Evolutionary conservation across 2,329 filamentous ascomycete genomes (phyloP), one percentile per base, ranked within the genome.

Genomic region (Trichoderma guizhouense): DNA sequence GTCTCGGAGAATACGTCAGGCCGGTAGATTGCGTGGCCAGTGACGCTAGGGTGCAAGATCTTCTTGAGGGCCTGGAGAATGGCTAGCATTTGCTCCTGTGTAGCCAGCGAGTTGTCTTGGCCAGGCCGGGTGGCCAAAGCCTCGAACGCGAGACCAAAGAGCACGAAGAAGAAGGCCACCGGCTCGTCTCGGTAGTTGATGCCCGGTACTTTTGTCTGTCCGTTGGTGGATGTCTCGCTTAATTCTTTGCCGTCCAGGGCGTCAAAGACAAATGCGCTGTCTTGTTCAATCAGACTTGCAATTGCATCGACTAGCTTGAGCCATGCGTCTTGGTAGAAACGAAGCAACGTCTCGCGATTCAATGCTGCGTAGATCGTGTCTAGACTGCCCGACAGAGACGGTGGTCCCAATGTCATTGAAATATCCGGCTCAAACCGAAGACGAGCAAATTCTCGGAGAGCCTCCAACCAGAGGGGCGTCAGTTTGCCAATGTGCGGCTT

Each of bases 181-280:
- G 96, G 96, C 79, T 99, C 96, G 78, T 98, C 95, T 62, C 96
- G 93, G 80, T 99, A 99, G 81, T 98, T 98, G 83, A 99, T 98
- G 75, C 95, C 93, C 63, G 91, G 87, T 3, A 87, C 88, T 79
- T 92, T 93, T 18, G 85, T 83, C 57, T 87, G 84, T 3, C 84
- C 85, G 72, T 86, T 87, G 30, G 81, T 77, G 11, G 82, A 81
- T 5, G 83, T 81, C 26, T 83, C 86, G 11, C 85, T 84, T 0
- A 83, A 83, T 76, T 89, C 88, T 79, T 96, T 97, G 66, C 95
- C 95, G 79, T 99, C 96, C 7, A 99, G 84, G 1, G 96, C 96
- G 81, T 98, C 95, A 79, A 99, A 99, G 3, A 99, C 96, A 74
- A 98, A 97, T 73, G 96, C 94, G 81, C 95, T 98, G 79, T 99